These are phyloP conservation scores for Cunninghamia lanceolata DNA, from an alignment of 75 land plant species.

Conservation along the genomic window DNA sequence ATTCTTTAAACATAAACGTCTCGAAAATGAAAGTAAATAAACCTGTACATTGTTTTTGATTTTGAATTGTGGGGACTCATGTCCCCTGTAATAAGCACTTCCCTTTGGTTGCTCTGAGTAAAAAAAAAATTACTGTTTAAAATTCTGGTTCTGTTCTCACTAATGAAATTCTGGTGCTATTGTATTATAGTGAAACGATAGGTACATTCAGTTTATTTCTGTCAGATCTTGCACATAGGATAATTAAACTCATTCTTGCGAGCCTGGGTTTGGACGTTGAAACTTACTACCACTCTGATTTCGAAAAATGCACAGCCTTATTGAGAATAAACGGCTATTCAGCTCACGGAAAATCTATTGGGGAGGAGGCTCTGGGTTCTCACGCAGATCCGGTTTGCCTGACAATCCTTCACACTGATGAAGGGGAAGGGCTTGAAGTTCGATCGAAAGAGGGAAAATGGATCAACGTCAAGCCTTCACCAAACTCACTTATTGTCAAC, in stretches of 20 bases:
- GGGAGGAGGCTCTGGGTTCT: background rate
- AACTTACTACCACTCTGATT: constrained; percentile 23
- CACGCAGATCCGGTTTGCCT: constrained; percentile 62
- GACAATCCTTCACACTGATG: constrained; percentile 32
- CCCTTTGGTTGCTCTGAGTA: too few relatives aligned
- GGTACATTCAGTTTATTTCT: constrained; percentile 34
- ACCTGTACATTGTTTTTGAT: too few relatives aligned
- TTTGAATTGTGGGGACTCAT: too few relatives aligned
- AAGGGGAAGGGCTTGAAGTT: constrained; percentile 14
- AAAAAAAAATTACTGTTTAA: too few relatives aligned
- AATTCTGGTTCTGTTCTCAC: too few relatives aligned
- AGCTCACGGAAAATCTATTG: background rate
- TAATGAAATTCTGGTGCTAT: too few relatives aligned
- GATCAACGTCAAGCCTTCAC: constrained; percentile 43
- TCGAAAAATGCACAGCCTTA: constrained; percentile 42
- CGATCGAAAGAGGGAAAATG: constrained; percentile 50
- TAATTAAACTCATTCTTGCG: constrained; percentile 9
- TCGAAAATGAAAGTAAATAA: too few relatives aligned
- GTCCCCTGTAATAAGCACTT: too few relatives aligned
- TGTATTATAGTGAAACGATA: constrained; percentile 21
- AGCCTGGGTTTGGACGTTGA: constrained; percentile 27
- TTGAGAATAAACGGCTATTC: background rate
- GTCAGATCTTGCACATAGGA: constrained; percentile 24
- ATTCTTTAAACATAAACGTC: too few relatives aligned
- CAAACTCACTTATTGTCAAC: constrained; percentile 54